Evolutionary conservation across 2,329 filamentous ascomycete species (phyloP).

Genomic region (Akanthomyces muscarius): DNA sequence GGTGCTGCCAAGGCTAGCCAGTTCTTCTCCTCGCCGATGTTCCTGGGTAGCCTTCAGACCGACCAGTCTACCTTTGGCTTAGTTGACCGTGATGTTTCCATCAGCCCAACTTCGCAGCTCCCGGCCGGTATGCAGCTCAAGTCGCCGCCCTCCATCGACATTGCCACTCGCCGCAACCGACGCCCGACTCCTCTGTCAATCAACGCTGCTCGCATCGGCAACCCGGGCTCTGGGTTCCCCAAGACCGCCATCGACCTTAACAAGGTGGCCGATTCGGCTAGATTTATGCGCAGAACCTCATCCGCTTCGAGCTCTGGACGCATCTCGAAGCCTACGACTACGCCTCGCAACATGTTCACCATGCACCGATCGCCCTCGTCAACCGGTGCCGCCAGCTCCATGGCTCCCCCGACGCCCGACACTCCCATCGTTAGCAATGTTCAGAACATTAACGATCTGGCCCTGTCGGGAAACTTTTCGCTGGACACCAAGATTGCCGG

Average conservation of each 20-base stretch:
- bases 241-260: constrained; percentile 47
- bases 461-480: constrained; percentile 33
- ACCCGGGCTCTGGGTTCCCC: constrained; percentile 35
- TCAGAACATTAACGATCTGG: constrained; percentile 37
- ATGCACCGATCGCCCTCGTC: constrained; percentile 41
- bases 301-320: constrained; percentile 44
- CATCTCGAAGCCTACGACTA: constrained; percentile 30
- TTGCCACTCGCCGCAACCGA: constrained; percentile 49
- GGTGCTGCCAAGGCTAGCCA: constrained; percentile 25
- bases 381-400: constrained; percentile 34
- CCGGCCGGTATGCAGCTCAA: constrained; percentile 34
- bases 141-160: constrained; percentile 49
- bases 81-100: constrained; percentile 7
- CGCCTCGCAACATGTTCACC: constrained; percentile 38
- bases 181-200: constrained; percentile 44
- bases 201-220: constrained; percentile 40
- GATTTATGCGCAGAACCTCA: constrained; percentile 51
- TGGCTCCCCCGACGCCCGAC: constrained; percentile 48
- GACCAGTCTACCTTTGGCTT: constrained; percentile 21
- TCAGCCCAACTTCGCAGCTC: constrained; percentile 14
- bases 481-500: constrained; percentile 30
- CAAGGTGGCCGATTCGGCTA: constrained; percentile 41
- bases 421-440: constrained; percentile 41
- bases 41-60: constrained; percentile 21
- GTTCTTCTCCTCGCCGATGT: constrained; percentile 29